These are phyloP conservation scores for Hanseniaspora lachancei DNA, from an alignment of 805 yeast species.

Conservation along the genomic window DNA sequence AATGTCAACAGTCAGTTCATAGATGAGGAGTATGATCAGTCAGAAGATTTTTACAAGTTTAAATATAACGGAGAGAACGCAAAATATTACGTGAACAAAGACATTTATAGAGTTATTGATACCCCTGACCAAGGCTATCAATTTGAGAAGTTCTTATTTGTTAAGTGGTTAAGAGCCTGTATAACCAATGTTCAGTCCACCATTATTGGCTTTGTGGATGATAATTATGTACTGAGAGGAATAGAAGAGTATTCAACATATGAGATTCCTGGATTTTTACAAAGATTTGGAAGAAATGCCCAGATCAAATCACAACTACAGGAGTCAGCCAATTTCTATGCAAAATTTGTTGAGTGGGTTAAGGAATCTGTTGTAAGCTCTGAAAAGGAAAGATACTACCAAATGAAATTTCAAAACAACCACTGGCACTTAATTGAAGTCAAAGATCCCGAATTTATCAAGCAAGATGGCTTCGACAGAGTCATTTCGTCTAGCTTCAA, in stretches of 20 bases:
- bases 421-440: slow-evolving; percentile 40
- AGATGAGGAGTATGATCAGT: background rate
- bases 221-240: slow-evolving; percentile 44
- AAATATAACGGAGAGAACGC: slow-evolving; percentile 28
- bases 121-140: slow-evolving; percentile 43
- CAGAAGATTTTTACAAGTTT: background rate
- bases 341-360: slow-evolving; percentile 73
- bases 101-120: slow-evolving; percentile 49
- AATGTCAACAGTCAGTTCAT: background rate
- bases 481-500: slow-evolving; percentile 40
- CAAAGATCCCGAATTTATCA: slow-evolving; percentile 27
- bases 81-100: slow-evolving; percentile 71
- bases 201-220: slow-evolving; percentile 78
- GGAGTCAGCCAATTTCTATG: slow-evolving; percentile 74
- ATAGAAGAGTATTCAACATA: slow-evolving; percentile 69
- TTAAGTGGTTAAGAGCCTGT: slow-evolving; percentile 89
- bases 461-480: slow-evolving; percentile 29
- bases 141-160: slow-evolving; percentile 66
- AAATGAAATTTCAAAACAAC: slow-evolving; percentile 35
- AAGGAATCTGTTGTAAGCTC: slow-evolving; percentile 30
- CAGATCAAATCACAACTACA: slow-evolving; percentile 34
- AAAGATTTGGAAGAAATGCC: slow-evolving; percentile 31
- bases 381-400: slow-evolving; percentile 9
- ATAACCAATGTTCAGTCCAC: slow-evolving; percentile 71
- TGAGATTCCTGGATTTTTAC: slow-evolving; percentile 50